Base-by-base conservation (phyloP, 2,329 filamentous ascomycete genomes). In the Ophidiomyces ophidiicola region DNA sequence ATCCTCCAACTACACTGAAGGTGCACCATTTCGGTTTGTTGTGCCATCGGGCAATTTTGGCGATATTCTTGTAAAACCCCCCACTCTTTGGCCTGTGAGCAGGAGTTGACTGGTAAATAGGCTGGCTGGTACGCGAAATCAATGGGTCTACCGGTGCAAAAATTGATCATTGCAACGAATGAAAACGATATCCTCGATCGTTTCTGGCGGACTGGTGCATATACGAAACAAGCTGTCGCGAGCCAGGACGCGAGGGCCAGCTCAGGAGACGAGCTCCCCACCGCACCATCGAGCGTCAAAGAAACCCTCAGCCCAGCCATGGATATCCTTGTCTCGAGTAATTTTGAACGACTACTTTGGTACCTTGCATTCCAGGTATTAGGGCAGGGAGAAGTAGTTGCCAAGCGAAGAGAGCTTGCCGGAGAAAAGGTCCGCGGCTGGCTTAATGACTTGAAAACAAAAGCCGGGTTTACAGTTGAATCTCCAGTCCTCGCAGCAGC, bases 11-110 rank as follows among this genome's bases (percentile, higher is more conserved):
- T 80, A 81, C 59, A 71, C 76, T 42, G 53, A 79, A 17, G 74
- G 72, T 3, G 48, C 50, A 10, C 52, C 52, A 49, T 71, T 90
- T 26, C 79, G 87, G 44, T 93, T 87, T 53, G 82, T 93, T 6
- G 85, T 93, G 0, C 90, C 90, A 2, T 92, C 87, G 0, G 90
- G 90, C 41, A 96, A 98, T 69, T 98, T 98, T 62, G 85, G 90
- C 46, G 85, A 96, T 57, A 86, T 98, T 49, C 70, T 96, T 3
- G 44, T 48, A 34, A 36, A 38, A 36, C 8, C 44, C 19, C 23
- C 7, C 26, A 11, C 15, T 21, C 14, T 8, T 6, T 32, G 17
- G 17, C n/a, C 7, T 15, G 15, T 5, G 4, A 12, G 19, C 25
- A 28, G 11, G 6, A 12, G n/a, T 32, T 46, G 30, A 46, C 12